A percentile compares a stretch with the other conserved stretches of the same genome.
These are phyloP conservation scores for Lodderomyces jiufengensis DNA, from an alignment of 1,139 yeast species.

Conservation along the genomic window DNA sequence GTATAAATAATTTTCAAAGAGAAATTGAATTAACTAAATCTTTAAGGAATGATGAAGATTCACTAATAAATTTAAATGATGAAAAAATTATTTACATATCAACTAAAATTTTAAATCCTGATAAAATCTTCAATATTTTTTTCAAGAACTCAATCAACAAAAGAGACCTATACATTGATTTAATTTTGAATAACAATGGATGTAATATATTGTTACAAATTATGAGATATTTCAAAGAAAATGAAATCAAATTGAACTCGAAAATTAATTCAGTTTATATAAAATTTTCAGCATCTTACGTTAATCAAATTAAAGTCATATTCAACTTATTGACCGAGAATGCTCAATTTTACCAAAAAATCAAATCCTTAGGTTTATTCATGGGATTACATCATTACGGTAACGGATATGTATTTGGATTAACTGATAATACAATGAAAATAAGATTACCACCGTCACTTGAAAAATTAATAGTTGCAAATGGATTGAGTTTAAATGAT, in stretches of 20 bases:
- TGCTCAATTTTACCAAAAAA: slow-evolving; percentile 9
- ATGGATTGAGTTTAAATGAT: slow-evolving; percentile 11
- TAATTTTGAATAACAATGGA: slow-evolving; percentile 14
- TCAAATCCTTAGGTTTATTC: slow-evolving; percentile 14
- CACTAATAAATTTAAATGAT: slow-evolving; percentile 6
- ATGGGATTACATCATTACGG: slow-evolving; percentile 13
- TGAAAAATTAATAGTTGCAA: slow-evolving; percentile 11
- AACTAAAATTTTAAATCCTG: slow-evolving; percentile 13
- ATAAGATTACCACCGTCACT: slow-evolving; percentile 11
- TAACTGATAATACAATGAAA: slow-evolving; percentile 2
- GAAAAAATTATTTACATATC: slow-evolving; percentile 12
- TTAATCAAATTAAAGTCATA: slow-evolving; percentile 10
- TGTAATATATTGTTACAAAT: slow-evolving; percentile 13
- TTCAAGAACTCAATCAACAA: slow-evolving; percentile 4
- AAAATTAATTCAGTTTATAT: slow-evolving; percentile 9
- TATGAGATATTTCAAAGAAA: slow-evolving; percentile 9
- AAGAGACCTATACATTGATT: slow-evolving; percentile 12
- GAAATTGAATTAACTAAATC: slow-evolving; percentile 12
- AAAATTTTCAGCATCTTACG: slow-evolving; percentile 12
- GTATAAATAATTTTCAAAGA: slow-evolving; percentile 7
- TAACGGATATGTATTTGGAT: slow-evolving; percentile 10
- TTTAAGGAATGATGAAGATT: slow-evolving; percentile 9
- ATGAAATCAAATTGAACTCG: slow-evolving; percentile 1
- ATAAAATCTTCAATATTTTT: slow-evolving; percentile 8
- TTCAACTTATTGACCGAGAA: slow-evolving; percentile 8